Evolutionary conservation across 78 protist species (phyloP).

Genomic region (Neovahlkampfia damariscottae): DNA sequence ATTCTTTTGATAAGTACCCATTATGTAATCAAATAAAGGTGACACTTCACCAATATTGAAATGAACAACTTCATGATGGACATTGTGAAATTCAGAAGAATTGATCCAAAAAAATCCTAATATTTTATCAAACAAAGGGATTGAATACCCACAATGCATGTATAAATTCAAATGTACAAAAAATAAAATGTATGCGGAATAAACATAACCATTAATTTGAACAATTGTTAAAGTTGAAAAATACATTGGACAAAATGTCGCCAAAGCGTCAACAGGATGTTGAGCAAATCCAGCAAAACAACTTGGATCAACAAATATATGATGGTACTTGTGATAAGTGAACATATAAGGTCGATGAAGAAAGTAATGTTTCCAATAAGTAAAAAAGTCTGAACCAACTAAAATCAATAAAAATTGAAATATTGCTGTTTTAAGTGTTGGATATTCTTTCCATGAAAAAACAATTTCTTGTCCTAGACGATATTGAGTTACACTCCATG

Average conservation of each 20-base stretch:
- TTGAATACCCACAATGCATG: background rate
- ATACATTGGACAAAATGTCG: background rate
- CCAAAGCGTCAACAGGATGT: background rate
- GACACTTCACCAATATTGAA: slow-evolving; percentile 10
- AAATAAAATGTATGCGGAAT: no score
- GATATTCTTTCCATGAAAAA: no score
- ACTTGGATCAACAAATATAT: background rate
- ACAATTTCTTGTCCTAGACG: background rate
- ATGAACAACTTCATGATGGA: slow-evolving; percentile 5
- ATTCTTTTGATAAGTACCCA: no score
- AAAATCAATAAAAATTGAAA: background rate
- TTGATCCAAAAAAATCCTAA: background rate
- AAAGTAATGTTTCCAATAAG: slow-evolving; percentile 8
- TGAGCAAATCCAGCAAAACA: slow-evolving; percentile 15
- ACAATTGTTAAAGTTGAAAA: background rate
- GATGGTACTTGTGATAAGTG: slow-evolving; percentile 8
- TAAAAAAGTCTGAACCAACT: background rate
- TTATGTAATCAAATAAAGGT: background rate
- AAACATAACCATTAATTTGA: slow-evolving; percentile 5
- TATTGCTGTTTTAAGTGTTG: no score
- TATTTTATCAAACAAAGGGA: background rate
- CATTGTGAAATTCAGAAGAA: background rate
- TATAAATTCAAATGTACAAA: slow-evolving; percentile 10
- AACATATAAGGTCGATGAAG: background rate
- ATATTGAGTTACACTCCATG: background rate